Percentiles rank a stretch among this genome's conserved stretches.
Evolutionary conservation across 768 basidiomycete genomes (phyloP).

Genomic region (Collybia sordida): DNA sequence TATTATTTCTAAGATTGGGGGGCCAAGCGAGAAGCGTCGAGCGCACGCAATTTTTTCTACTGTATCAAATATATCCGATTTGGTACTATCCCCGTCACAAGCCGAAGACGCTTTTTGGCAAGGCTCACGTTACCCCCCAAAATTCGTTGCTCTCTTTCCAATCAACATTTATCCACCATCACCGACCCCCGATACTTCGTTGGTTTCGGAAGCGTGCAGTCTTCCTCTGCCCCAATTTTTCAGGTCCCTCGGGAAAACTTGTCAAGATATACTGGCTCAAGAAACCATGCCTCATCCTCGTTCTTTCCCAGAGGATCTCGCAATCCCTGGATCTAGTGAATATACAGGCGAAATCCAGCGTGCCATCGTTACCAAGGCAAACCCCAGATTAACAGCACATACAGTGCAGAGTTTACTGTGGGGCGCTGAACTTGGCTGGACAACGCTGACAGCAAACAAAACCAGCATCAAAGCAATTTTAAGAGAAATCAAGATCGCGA

Average conservation of each 20-base stretch:
- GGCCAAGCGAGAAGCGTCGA: conserved; percentile 61
- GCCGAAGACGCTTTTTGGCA: conserved; percentile 58
- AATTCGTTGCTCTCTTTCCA: conserved; percentile 59
- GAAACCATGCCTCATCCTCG: conserved; percentile 39
- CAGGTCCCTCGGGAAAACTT: conserved; percentile 47
- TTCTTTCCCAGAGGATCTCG: conserved; percentile 20
- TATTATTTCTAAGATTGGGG: conserved; percentile 84
- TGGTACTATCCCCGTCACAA: conserved; percentile 16
- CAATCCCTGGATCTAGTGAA: conserved; percentile 7
- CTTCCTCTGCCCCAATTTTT: conserved; percentile 38
- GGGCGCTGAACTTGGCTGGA: conserved; percentile 72
- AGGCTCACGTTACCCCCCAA: conserved; percentile 52
- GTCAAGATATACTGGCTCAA: conserved; percentile 51
- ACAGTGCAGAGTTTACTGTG: conserved; percentile 73
- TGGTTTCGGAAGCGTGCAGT: conserved; percentile 4
- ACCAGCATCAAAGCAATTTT: conserved; percentile 76
- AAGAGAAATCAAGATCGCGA: conserved; percentile 55
- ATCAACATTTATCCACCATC: conserved; percentile 49
- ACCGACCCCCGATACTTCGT: conserved; percentile 9
- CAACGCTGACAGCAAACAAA: conserved; percentile 85
- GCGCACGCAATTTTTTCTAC: conserved; percentile 59
- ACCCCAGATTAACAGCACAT: conserved; percentile 68
- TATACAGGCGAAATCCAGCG: conserved; percentile 45
- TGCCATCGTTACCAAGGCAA: conserved; percentile 51
- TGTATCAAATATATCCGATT: conserved; percentile 10